Percentiles rank a stretch among this genome's conserved stretches.
These are phyloP conservation scores for Eucalyptus regnans DNA, from an alignment of 345 rosid species.

Conservation along the genomic window DNA sequence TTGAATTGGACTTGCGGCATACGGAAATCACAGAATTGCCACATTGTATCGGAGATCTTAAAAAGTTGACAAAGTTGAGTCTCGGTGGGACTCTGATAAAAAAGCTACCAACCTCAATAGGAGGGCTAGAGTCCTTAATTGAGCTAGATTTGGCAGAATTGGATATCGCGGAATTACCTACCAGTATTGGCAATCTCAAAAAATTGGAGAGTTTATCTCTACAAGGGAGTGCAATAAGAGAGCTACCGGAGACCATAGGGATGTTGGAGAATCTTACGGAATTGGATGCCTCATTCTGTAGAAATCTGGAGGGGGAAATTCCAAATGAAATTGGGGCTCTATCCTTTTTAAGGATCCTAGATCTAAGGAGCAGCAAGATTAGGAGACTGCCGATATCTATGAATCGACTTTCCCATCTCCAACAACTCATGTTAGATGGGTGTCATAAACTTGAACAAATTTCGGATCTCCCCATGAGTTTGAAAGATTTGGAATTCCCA, in stretches of 20 bases:
- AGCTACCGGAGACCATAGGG: not conserved
- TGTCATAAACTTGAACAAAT: too few species aligned
- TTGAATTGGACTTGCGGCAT: fast-evolving
- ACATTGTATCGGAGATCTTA: not conserved
- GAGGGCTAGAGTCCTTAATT: not conserved
- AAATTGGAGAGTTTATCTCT: fast-evolving
- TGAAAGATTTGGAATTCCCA: fast-evolving
- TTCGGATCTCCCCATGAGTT: too few species aligned
- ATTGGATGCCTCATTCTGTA: fast-evolving
- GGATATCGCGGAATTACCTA: not conserved
- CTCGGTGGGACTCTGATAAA: fast-evolving
- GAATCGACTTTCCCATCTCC: too few species aligned
- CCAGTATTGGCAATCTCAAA: not conserved
- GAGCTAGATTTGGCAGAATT: fast-evolving
- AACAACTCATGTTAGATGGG: fast-evolving
- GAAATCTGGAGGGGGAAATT: not conserved
- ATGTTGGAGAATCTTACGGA: not conserved
- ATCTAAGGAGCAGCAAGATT: fast-evolving
- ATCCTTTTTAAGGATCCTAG: fast-evolving
- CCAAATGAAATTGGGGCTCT: too few species aligned
- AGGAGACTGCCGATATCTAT: too few species aligned
- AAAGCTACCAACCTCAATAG: not conserved
- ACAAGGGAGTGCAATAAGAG: not conserved
- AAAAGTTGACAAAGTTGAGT: not conserved
- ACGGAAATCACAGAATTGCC: not conserved